Conservation (phyloP, 2,329 filamentous ascomycete genomes). For the Talaromyces sp. region DNA sequence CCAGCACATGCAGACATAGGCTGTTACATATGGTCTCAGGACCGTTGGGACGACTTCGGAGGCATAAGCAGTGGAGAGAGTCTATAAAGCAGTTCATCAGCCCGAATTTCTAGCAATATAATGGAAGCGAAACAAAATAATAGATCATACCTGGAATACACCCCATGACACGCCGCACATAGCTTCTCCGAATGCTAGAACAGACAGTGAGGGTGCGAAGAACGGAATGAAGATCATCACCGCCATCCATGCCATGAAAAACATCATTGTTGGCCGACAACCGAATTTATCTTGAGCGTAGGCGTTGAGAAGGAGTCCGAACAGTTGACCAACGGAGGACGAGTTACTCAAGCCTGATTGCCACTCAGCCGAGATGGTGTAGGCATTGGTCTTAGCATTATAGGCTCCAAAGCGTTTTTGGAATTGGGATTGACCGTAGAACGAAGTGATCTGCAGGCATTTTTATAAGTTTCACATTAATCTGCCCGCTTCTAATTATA, state of each 20-base stretch:
- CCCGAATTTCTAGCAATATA: neutral
- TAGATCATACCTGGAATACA: conserved; percentile 10
- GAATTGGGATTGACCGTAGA: conserved; percentile 17
- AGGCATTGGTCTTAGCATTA: neutral
- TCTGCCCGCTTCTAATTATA: neutral
- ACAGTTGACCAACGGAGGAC: conserved; percentile 45
- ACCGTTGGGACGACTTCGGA: conserved; percentile 47
- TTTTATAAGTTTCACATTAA: neutral
- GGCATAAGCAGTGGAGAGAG: conserved; percentile 46
- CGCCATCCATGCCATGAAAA: conserved; percentile 45
- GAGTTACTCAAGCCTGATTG: conserved; percentile 46
- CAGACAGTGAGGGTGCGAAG: conserved; percentile 47
- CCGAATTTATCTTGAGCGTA: conserved; percentile 51
- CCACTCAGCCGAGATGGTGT: conserved; percentile 28
- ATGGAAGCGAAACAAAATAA: neutral
- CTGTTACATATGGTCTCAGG: conserved; percentile 45
- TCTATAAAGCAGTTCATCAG: conserved; percentile 47
- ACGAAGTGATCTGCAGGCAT: conserved; percentile 8
- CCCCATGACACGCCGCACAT: conserved; percentile 39
- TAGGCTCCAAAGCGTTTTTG: conserved; percentile 12
- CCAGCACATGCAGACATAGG: conserved; percentile 48
- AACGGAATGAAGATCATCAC: conserved; percentile 52
- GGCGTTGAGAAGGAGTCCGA: conserved; percentile 52
- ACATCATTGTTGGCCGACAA: conserved; percentile 51
- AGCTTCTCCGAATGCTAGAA: conserved; percentile 49